Percentiles rank a stretch among this genome's conserved stretches.
Evolutionary conservation across 2,329 filamentous ascomycete species (phyloP).

Genomic region (Hymenoscyphus repandus): DNA sequence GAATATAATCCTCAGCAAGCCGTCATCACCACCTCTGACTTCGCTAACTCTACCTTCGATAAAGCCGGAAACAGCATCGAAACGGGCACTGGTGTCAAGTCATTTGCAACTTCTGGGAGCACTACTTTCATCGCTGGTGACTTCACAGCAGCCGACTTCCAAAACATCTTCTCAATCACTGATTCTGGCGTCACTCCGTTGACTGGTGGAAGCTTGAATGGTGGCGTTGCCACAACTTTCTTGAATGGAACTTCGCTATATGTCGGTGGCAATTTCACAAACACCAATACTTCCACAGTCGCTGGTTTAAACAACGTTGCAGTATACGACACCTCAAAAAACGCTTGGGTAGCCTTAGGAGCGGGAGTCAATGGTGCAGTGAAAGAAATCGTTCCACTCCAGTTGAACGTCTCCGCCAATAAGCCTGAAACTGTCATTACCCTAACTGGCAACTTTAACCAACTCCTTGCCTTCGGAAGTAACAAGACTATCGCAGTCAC

Average conservation of each 20-base stretch:
- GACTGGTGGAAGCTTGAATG: conserved; percentile 71
- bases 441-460: conserved; percentile 73
- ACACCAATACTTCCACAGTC: conserved; percentile 57
- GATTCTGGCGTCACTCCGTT: conserved; percentile 57
- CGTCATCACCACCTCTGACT: conserved; percentile 53
- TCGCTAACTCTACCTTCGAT: conserved; percentile 70
- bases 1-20: conserved; percentile 71
- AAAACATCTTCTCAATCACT: conserved; percentile 73
- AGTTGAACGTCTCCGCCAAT: conserved; percentile 68
- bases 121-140: conserved; percentile 76
- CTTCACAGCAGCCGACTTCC: conserved; percentile 63
- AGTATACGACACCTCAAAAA: conserved; percentile 62
- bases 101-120: conserved; percentile 60
- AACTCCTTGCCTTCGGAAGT: conserved; percentile 62
- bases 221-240: conserved; percentile 67
- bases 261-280: conserved; percentile 79
- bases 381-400: conserved; percentile 66
- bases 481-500: conserved; percentile 56
- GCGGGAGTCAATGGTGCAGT: conserved; percentile 82
- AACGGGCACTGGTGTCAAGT: conserved; percentile 60
- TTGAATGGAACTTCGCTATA: conserved; percentile 62
- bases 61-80: conserved; percentile 67
- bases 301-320: conserved; percentile 71
- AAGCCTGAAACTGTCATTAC: conserved; percentile 69
- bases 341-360: conserved; percentile 74